phyloP scores from a whole-genome alignment of 805 yeast genomes.

The Candida koratica region DNA sequence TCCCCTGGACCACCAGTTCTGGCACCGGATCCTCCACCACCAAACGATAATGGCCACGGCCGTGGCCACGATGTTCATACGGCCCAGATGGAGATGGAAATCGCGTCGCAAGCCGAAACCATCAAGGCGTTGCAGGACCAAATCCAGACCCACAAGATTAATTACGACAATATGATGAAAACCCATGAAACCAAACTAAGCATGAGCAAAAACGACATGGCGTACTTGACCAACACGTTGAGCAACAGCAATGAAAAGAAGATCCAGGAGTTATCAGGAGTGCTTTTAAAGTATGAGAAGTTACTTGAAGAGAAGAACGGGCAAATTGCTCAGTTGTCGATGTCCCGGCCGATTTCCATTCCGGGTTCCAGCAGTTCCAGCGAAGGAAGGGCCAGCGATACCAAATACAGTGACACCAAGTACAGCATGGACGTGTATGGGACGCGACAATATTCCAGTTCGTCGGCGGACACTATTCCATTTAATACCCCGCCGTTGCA shows the following conservation, averaged over 20 bases:
- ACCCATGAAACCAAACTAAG: slow-evolving; percentile 22
- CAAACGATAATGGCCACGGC: slow-evolving; percentile 2
- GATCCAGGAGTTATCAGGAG: slow-evolving; percentile 30
- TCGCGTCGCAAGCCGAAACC: slow-evolving; percentile 18
- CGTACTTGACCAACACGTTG: slow-evolving; percentile 22
- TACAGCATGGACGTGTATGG: slow-evolving; percentile 16
- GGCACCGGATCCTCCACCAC: neutral
- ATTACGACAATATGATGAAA: slow-evolving; percentile 17
- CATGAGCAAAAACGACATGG: slow-evolving; percentile 24
- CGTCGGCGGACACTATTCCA: slow-evolving; percentile 14
- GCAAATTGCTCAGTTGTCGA: slow-evolving; percentile 30
- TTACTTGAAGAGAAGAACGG: slow-evolving; percentile 36
- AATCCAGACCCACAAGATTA: slow-evolving; percentile 14
- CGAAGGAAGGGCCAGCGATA: slow-evolving; percentile 4
- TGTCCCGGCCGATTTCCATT: slow-evolving; percentile 37
- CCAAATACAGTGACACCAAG: too few species aligned
- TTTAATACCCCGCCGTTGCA: slow-evolving; percentile 16
- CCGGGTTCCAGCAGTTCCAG: slow-evolving; percentile 19
- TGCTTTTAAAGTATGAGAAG: slow-evolving; percentile 30
- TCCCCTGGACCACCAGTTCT: neutral
- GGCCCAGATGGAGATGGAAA: slow-evolving; percentile 15
- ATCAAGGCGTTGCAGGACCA: slow-evolving; percentile 19
- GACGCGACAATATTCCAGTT: slow-evolving; percentile 12
- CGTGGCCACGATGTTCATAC: slow-evolving; percentile 14
- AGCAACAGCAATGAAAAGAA: slow-evolving; percentile 30